These are phyloP conservation scores for Apostasia shenzhenica DNA, from an alignment of 106 monocot genomes.

Conservation along the genomic window DNA sequence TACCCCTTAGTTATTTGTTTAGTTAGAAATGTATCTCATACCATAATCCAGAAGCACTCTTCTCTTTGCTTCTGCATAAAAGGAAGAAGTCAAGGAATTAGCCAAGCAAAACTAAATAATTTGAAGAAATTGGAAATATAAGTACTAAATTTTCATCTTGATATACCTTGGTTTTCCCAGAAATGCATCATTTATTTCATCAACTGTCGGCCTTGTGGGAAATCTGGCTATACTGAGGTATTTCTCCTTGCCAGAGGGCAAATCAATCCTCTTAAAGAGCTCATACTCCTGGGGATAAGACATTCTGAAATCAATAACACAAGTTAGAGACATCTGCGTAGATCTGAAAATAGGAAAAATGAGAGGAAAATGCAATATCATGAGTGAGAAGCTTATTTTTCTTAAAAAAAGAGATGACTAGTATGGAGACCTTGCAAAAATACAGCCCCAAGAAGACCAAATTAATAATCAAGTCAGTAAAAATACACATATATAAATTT, in stretches of 20 bases:
- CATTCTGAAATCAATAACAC: conserved; percentile 59
- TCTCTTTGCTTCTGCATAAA: conserved; percentile 50
- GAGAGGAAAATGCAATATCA: not conserved
- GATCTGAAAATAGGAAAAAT: not conserved
- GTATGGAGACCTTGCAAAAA: too few species aligned
- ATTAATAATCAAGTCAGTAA: too few species aligned
- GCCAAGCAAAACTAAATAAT: not conserved
- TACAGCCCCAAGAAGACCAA: too few species aligned
- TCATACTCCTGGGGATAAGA: conserved; percentile 72
- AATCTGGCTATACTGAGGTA: conserved; percentile 65
- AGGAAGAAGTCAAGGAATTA: conserved; percentile 5
- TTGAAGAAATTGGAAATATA: not conserved
- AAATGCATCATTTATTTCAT: conserved; percentile 88
- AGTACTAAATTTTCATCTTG: not conserved
- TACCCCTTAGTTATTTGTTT: not conserved
- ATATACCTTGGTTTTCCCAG: conserved; percentile 62
- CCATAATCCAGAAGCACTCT: conserved; percentile 61
- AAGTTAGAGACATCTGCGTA: not conserved
- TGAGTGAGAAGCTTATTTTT: too few species aligned
- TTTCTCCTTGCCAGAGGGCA: conserved; percentile 58
- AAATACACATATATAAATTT: too few species aligned
- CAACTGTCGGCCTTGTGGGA: conserved; percentile 56
- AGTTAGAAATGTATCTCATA: conserved; percentile 11
- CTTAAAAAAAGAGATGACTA: too few species aligned
- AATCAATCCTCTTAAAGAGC: conserved; percentile 75